These are phyloP conservation scores for Euphorbia celastroides DNA, from an alignment of 441 rosid genomes.

Conservation along the genomic window DNA sequence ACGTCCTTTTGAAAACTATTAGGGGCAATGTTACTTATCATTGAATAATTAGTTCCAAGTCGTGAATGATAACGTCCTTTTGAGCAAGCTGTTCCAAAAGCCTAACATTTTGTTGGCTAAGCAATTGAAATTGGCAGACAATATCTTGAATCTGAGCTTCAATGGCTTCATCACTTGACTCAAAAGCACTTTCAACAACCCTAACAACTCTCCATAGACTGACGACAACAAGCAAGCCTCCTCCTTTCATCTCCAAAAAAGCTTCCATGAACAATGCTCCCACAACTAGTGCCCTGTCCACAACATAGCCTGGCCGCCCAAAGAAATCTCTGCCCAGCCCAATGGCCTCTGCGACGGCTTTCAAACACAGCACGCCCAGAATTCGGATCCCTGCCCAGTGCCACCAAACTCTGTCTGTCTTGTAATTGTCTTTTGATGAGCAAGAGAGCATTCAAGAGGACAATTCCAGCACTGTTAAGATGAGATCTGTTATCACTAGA, in stretches of 20 bases:
- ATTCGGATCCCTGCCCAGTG: conserved; percentile 57
- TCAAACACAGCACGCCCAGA: conserved; percentile 41
- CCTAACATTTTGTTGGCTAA: conserved; percentile 35
- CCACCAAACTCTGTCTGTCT: conserved; percentile 30
- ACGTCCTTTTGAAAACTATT: no score
- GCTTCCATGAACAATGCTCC: conserved; percentile 54
- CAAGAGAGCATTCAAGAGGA: conserved; percentile 47
- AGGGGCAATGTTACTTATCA: no score
- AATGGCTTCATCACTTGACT: conserved; percentile 72
- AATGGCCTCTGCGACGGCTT: conserved; percentile 33
- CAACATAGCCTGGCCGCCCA: conserved; percentile 39
- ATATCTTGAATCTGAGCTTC: conserved; percentile 51
- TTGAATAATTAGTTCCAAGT: conserved; percentile 23
- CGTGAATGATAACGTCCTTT: conserved; percentile 39
- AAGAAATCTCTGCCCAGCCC: conserved; percentile 42
- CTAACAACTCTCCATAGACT: conserved; percentile 73
- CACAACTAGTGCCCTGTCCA: conserved; percentile 43
- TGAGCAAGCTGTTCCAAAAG: conserved; percentile 27
- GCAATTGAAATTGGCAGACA: conserved; percentile 42
- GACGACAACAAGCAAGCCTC: conserved; percentile 58
- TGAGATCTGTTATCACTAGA: conserved; percentile 48
- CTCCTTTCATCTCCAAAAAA: conserved; percentile 42
- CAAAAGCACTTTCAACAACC: conserved; percentile 59
- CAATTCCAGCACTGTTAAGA: conserved; percentile 50
- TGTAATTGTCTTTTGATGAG: conserved; percentile 7